Evolutionary conservation across 768 basidiomycete genomes (phyloP).

Genomic region (Macrocybe gigantea): DNA sequence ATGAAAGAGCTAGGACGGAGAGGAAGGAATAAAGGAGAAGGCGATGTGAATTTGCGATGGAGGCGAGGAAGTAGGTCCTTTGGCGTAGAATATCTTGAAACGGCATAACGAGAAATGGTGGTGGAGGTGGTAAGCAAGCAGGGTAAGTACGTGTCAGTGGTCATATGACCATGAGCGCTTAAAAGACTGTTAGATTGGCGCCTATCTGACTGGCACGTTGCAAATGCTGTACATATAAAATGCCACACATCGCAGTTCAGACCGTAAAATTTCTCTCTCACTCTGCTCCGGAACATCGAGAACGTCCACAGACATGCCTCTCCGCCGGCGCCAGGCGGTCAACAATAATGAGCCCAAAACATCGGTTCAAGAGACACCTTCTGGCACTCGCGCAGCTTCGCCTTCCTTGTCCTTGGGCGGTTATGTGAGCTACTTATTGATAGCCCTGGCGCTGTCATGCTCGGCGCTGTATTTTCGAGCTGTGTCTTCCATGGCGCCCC

Average conservation of each 20-base stretch:
- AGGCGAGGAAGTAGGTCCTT: constrained; percentile 42
- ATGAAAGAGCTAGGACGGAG: constrained; percentile 65
- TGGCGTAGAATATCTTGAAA: constrained; percentile 44
- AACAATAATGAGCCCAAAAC: background rate
- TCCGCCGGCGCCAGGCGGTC: background rate
- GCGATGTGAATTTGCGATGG: constrained; percentile 54
- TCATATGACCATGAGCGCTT: constrained; percentile 1
- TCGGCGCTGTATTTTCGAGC: constrained; percentile 4
- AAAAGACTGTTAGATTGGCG: background rate
- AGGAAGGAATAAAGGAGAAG: constrained; percentile 63
- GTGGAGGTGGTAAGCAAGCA: background rate
- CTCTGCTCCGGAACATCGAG: background rate
- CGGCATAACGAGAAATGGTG: constrained; percentile 34
- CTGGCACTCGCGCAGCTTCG: too few species aligned
- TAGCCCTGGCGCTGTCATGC: constrained; percentile 4
- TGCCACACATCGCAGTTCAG: too few species aligned
- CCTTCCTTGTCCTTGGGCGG: too few species aligned
- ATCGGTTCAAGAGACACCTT: too few species aligned
- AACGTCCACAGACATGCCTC: background rate
- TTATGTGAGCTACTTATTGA: background rate
- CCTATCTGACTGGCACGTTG: too few species aligned
- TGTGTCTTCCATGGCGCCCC: background rate
- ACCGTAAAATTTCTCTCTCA: too few species aligned
- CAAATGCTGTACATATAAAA: too few species aligned
- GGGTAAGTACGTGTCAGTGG: background rate